Base-by-base conservation (phyloP, 495 filamentous ascomycete species). In the Pseudomonodictys pantanalensis region DNA sequence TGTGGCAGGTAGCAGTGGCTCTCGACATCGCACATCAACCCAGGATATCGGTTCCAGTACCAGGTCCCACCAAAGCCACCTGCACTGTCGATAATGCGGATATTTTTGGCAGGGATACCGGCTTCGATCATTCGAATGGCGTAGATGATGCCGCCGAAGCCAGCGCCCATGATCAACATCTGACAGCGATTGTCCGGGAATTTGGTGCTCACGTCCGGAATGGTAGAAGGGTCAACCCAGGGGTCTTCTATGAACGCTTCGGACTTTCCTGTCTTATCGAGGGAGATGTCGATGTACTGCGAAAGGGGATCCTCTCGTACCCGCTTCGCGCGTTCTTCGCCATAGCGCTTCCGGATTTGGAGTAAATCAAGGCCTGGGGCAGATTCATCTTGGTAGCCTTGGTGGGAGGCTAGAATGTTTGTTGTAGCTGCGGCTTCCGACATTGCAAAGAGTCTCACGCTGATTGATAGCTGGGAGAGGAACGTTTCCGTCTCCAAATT, bases 21-120 rank as follows among this genome's bases (percentile, higher is more conserved):
- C 66, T 83, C 80, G 41, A 79, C 60, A 43, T 83, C 80, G 64
- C 79, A 81, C 42, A 71, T 71, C 7, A 79, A 55, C 0, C 79
- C 79, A 0, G 79, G 79, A 48, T 80, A 82, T 9, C 78, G 71
- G 56, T 83, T 81, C 78, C 78, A 82, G 52, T 76, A 83, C 80
- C 80, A 83, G 0, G 77, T 81, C 1, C 80, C 80, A 8, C 80
- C 80, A 23, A 78, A 76, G 8, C 76, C 78, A 30, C 79, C 78
- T 11, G 74, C 77, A 0, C 62, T 66, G 28, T 83, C 80, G 33
- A 82, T 61, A 25, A 81, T 64, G 0, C 72, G 69, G n/a, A 86
- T 74, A 20, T 84, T 78, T 0, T 78, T 67, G 0, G 62, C 22
- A 0, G 9, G 33, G 0, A 80, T 64, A 0, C 81, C 81, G 4